Evolutionary conservation across 345 rosid genomes (phyloP), one percentile per base, ranked within the genome.

Genomic region (Isatis tinctoria): DNA sequence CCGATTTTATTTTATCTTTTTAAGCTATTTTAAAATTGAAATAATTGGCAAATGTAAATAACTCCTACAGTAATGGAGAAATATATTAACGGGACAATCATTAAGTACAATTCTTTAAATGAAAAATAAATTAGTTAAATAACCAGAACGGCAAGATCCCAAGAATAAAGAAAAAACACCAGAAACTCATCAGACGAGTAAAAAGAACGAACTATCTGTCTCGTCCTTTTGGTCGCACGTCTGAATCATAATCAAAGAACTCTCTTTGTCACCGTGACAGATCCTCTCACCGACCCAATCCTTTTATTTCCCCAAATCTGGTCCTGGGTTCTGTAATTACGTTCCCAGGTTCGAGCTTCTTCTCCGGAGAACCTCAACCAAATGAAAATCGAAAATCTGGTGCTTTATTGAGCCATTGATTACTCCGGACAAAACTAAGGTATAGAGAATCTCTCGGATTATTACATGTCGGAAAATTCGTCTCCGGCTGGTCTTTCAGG

Each of bases 181-280:
- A 60, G 30, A 58, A 54, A 57, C 41, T 57, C 65, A 64, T 61
- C 75, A 51, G 79, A 53, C 51, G 35, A 69, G 69, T 40, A 6
- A 61, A 22, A 54, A 60, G 44, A 69, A 69, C 6, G 44, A 69
- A 69, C 6, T 53, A 51, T 69, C 59, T 28, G 65, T 62, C 51
- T 62, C 65, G 53, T 64, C 51, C 49, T 60, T 85, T 81, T 78
- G 95, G 87, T 91, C 84, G 62, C 52, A 73, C 71, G 92, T 88
- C 87, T 73, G 62, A 53, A 49, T 81, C 85, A 70, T 78, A 78
- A 54, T 78, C 82, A 69, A 81, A 40, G 56, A 57, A 36, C 24
- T 47, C 47, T 58, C 76, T 57, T 65, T 76, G 45, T 63, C 68
- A 35, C 40, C 60, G 77, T 60, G 74, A 67, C 70, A 80, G 86